Base-by-base conservation (phyloP, 1,284 basidiomycete genomes). In the Apiotrichum montevideense region DNA sequence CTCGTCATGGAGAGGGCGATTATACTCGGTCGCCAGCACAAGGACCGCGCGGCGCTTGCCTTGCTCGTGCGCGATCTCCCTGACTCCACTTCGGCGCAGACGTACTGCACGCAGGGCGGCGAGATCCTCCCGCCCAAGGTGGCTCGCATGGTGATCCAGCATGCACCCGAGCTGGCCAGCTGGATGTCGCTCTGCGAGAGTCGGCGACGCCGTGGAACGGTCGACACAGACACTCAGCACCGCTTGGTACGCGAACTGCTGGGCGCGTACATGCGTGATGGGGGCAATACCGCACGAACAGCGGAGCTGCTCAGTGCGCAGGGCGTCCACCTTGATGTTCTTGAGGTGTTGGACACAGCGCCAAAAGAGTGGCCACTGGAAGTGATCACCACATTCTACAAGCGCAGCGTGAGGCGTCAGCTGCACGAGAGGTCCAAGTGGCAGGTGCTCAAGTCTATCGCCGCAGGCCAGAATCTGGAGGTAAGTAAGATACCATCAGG, bases 251-350 rank as follows among this genome's bases (percentile, higher is more conserved):
- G 81, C 73, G 81, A 85, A 41, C 72, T 94, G 35, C 71, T 94
- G 56, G 84, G 87, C 69, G 86, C 92, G 8, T 91, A 91, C 71
- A 86, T 91, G 85, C 79, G 78, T 47, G 83, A 85, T 52, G 83
- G 83, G 81, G 87, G 6, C 79, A 80, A 37, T 74, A 92, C 67
- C 80, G 77, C 80, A 13, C 82, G 83, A 29, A 84, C 87, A 0
- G 82, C 87, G 3, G 80, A 80, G 39, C 75, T 94, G 32, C 77
- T 95, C 21, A 86, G 87, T 67, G 84, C 90, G 1, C 90, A 92
- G 70, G 87, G 86, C 2, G 80, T 84, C 60, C 86, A 86, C 66
- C 79, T 94, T 37, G 88, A 93, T 66, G 81, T 85, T 2, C 64
- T 85, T 14, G 87, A 90, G 69, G 89, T 92, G 35, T 79, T 92